Evolutionary conservation across 225 moss, liverwort and hornwort genomes (phyloP), one percentile per base, ranked within the genome.

Genomic region (Polytrichum formosum): DNA sequence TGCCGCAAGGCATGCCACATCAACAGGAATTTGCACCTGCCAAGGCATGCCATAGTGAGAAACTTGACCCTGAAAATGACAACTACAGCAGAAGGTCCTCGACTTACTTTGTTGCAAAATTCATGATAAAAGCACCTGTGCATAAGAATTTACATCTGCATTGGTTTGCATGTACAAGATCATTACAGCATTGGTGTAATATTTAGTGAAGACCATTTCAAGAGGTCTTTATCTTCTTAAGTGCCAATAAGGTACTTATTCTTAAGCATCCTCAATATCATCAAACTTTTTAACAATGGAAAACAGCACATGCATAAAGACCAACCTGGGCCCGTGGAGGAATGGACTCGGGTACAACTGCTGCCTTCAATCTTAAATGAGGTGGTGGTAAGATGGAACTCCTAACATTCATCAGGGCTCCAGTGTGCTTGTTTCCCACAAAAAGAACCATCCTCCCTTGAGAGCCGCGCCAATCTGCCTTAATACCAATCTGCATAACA

Each of bases 391-490:
- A 67, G 65, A 90, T 59, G 72, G 89, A 81, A 79, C 84, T 89
- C 73, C 78, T 90, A 66, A 90, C 87, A 72, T 85, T 82, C 28
- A 82, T 85, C 72, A 96, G 70, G 2, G 87, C 68, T 30, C 81
- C 91, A 62, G 87, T 78, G 71, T 87, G 79, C 69, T 96, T 96
- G 72, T 96, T 96, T 29, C 96, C 96, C 74, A 96, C 75, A 77
- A 89, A 96, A 74, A 96, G 87, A 67, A 90, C 82, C 85, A 93
- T 84, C 71, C 90, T 87, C 69, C 93, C 96, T 75, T 91, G 93
- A 18, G 89, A 72, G 67, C 89, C 90, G 64, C 93, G 85, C 96
- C 96, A 96, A 56, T 93, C 93, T 69, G 87, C 71, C 80, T 96
- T 96, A 28, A 96, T 79, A 74, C 96, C 96, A 84, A 96, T 93